Conservation (phyloP, 1,284 basidiomycete genomes). For the Gomphus sp. region DNA sequence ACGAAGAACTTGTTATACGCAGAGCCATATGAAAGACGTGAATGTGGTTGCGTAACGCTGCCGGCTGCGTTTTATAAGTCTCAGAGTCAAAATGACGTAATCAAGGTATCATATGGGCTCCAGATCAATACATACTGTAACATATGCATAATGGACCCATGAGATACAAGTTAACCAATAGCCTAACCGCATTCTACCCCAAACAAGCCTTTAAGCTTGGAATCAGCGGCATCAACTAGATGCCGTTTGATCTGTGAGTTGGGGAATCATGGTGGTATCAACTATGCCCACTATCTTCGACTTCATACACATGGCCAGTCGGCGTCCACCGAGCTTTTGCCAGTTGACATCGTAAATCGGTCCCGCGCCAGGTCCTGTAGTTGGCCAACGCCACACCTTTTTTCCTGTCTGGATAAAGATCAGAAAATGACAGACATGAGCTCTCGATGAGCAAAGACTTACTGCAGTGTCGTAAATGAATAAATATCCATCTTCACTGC, state of each 20-base stretch:
- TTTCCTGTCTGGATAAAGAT: conserved; percentile 1
- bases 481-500: conserved; percentile 52
- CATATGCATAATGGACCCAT: not conserved
- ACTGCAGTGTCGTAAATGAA: conserved; percentile 45
- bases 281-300: conserved; percentile 25
- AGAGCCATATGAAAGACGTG: not conserved
- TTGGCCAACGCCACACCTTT: conserved; percentile 2
- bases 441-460: conserved; percentile 11
- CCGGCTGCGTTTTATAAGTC: too few species aligned
- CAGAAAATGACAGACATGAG: not conserved
- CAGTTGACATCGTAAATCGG: conserved; percentile 29
- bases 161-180: conserved; percentile 3
- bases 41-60: not conserved
- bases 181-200: not conserved
- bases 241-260: not conserved
- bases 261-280: conserved; percentile 22
- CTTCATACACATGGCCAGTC: conserved; percentile 29
- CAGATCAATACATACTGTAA: not conserved
- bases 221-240: not conserved
- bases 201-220: not conserved
- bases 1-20: not conserved
- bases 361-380: conserved; percentile 3
- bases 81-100: not conserved
- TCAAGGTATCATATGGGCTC: conserved; percentile 8
- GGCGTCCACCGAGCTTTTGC: conserved; percentile 23